These are phyloP conservation scores for Blastobotrys capitulatus DNA, from an alignment of 1,139 yeast species.

Conservation along the genomic window DNA sequence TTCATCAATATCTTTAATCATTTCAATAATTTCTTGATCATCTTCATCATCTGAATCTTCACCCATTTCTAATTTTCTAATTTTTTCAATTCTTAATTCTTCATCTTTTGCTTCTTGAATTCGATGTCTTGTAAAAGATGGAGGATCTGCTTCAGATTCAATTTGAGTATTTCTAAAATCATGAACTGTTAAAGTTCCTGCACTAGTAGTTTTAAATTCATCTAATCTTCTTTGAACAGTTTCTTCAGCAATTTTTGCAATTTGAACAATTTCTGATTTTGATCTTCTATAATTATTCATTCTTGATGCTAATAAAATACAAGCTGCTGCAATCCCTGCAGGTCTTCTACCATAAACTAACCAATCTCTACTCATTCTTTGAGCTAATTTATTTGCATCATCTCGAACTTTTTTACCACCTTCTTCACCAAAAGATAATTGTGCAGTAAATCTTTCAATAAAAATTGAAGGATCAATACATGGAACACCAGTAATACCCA, in stretches of 20 bases:
- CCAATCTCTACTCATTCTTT: conserved; percentile 93
- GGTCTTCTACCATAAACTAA: conserved; percentile 95
- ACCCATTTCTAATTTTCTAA: not conserved
- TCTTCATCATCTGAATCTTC: conserved; percentile 2
- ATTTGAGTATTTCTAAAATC: conserved; percentile 56
- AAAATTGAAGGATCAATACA: conserved; percentile 91
- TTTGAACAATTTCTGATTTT: conserved; percentile 90
- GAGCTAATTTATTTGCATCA: conserved; percentile 84
- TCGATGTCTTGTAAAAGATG: conserved; percentile 52
- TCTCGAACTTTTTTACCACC: conserved; percentile 59
- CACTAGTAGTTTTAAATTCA: conserved; percentile 75
- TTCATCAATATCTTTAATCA: conserved; percentile 11
- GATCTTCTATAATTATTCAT: conserved; percentile 93
- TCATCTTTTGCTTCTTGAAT: conserved; percentile 21
- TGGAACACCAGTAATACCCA: conserved; percentile 63
- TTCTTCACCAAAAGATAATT: conserved; percentile 68
- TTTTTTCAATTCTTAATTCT: not conserved
- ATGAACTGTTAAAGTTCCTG: conserved; percentile 67
- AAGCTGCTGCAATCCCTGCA: conserved; percentile 98
- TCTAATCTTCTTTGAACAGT: conserved; percentile 85
- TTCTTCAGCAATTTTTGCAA: conserved; percentile 92
- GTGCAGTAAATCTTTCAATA: conserved; percentile 89
- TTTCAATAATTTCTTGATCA: conserved; percentile 7
- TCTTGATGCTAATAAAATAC: conserved; percentile 85
- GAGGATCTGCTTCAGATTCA: conserved; percentile 62